These are phyloP conservation scores for Biscogniauxia sp. DNA, from an alignment of 2,329 filamentous ascomycete genomes.

Conservation along the genomic window DNA sequence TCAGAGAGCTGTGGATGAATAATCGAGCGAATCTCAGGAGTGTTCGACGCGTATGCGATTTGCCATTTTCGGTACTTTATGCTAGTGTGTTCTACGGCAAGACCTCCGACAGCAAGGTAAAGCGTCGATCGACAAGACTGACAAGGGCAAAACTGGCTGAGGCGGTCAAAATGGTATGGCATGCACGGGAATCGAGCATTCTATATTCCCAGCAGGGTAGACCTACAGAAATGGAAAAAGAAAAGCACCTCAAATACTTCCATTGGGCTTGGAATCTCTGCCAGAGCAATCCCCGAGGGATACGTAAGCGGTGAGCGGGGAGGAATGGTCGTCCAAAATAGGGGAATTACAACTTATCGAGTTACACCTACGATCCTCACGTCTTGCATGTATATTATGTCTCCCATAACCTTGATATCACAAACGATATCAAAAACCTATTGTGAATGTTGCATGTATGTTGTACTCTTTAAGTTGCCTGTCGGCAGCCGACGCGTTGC, in stretches of 20 bases:
- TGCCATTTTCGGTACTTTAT: constrained; percentile 16
- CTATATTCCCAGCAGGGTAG: not conserved
- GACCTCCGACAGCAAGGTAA: not conserved
- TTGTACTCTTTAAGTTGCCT: not conserved
- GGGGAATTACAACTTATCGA: not conserved
- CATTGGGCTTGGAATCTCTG: not conserved
- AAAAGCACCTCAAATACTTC: not conserved
- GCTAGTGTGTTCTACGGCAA: constrained; percentile 5
- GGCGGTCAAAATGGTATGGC: constrained; percentile 2
- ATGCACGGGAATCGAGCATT: not conserved
- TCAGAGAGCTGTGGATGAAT: constrained; percentile 8
- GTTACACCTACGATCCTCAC: not conserved
- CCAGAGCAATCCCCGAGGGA: not conserved
- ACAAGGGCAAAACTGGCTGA: constrained; percentile 2
- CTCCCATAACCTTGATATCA: not conserved
- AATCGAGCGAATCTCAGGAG: constrained; percentile 4
- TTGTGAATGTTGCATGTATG: not conserved
- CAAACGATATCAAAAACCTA: not conserved
- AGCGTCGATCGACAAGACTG: constrained; percentile 1
- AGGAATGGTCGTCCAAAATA: not conserved
- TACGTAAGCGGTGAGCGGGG: not conserved
- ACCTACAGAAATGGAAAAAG: not conserved
- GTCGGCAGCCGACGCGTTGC: too few species aligned
- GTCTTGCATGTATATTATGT: not conserved
- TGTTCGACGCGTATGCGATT: constrained; percentile 8